Conservation (phyloP, 352 stramenopile species). For the Thalassiosira ordinaria region DNA sequence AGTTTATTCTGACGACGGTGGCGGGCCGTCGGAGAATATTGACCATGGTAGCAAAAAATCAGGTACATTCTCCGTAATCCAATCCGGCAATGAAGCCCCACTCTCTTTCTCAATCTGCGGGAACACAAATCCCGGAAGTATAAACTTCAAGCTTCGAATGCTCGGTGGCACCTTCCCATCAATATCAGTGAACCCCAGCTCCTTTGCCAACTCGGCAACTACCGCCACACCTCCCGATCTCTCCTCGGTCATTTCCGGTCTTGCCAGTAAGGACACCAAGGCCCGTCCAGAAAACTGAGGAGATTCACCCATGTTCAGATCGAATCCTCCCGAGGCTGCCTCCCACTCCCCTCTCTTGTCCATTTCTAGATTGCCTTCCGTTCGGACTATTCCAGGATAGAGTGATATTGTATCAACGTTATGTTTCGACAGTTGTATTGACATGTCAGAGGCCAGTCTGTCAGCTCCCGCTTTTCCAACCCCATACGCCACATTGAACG, state of each 20-base stretch:
- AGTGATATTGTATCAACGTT: constrained; percentile 69
- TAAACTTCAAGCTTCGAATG: constrained; percentile 76
- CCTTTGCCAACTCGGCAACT: constrained; percentile 79
- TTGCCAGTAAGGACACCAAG: constrained; percentile 61
- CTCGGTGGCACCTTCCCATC: constrained; percentile 65
- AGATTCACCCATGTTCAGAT: constrained; percentile 69
- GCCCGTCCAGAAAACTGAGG: constrained; percentile 75
- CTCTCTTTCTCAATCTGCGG: constrained; percentile 71
- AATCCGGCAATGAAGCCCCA: constrained; percentile 54
- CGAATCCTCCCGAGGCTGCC: constrained; percentile 62
- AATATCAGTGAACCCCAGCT: constrained; percentile 80
- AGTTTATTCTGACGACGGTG: constrained; percentile 57
- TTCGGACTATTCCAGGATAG: constrained; percentile 82
- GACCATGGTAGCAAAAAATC: constrained; percentile 74
- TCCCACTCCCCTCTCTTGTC: constrained; percentile 71
- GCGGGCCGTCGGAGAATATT: constrained; percentile 65
- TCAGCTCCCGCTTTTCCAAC: constrained; percentile 83
- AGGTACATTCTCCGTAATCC: constrained; percentile 73
- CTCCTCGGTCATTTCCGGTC: constrained; percentile 52
- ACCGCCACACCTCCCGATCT: constrained; percentile 73
- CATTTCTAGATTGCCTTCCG: constrained; percentile 79
- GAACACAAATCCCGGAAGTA: constrained; percentile 79
- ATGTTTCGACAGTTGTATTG: constrained; percentile 65
- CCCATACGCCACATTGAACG: constrained; percentile 87
- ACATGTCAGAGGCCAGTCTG: constrained; percentile 80